Evolutionary conservation across 768 basidiomycete species (phyloP), one percentile per base, ranked within the genome.

Genomic region (Phylloporus sp.): DNA sequence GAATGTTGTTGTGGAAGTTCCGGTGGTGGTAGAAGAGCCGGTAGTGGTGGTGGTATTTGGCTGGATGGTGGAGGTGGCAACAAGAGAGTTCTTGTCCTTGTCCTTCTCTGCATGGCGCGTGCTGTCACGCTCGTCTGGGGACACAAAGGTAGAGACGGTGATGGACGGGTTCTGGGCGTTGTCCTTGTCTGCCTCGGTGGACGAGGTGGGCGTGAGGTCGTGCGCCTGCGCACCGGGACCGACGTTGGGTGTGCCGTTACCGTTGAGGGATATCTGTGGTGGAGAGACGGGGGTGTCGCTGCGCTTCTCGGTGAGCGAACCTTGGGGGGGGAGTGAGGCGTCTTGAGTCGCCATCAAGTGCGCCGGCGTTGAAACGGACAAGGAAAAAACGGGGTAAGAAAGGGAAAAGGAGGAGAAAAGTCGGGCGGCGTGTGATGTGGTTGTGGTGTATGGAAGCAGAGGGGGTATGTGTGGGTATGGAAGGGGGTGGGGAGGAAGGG

Each of bases 51-150:
- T 52, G 24, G 71, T 65, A 50, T 73, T 61, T 37, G 72, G 69
- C 22, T 71, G 71, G 9, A 65, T 76, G 38, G 70, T 61, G 2
- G 71, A 69, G 35, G 73, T 70, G 38, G 73, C 73, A 29, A 71
- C 63, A 18, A 75, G 62, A 8, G 74, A 76, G 45, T 64, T 72
- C 59, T 73, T 74, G 59, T 76, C 75, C 60, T 66, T 73, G 59
- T 74, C 73, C 33, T 61, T 66, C 21, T 71, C 68, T 51, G 45
- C 44, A n/a, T 53, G 52, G 49, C 63, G 67, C 18, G 61, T 45
- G 35, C 54, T 64, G 38, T 66, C 64, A 49, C 60, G 64, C 39
- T 66, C 64, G 51, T 60, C 64, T 50, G 66, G 64, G 21, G 57
- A 60, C 44, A 59, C 63, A 39, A 64, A 66, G 34, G 63, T 64